These are phyloP conservation scores for Esteya vermicola DNA, from an alignment of 2,329 filamentous ascomycete species.

Conservation along the genomic window DNA sequence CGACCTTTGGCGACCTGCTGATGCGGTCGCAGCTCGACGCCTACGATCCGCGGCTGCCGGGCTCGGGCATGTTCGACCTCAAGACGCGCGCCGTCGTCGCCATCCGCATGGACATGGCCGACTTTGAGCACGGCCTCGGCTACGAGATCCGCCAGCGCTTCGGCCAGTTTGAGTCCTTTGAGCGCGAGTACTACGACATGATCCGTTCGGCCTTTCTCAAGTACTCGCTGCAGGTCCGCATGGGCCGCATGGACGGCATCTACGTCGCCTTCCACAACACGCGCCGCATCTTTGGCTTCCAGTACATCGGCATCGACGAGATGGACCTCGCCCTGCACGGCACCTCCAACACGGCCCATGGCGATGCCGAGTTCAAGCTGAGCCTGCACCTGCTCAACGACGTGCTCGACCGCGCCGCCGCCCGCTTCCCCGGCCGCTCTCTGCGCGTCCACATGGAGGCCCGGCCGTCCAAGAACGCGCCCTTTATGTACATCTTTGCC, in stretches of 20 bases:
- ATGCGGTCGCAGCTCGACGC: slow-evolving; percentile 94
- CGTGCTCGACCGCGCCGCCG: slow-evolving; percentile 59
- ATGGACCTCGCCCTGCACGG: slow-evolving; percentile 90
- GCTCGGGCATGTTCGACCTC: slow-evolving; percentile 87
- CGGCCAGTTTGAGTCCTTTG: slow-evolving; percentile 80
- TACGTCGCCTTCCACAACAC: slow-evolving; percentile 96
- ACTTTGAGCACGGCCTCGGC: slow-evolving; percentile 60
- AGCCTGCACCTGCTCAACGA: slow-evolving; percentile 71
- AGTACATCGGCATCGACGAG: slow-evolving; percentile 75
- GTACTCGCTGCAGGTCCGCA: slow-evolving; percentile 89
- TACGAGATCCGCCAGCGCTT: slow-evolving; percentile 71
- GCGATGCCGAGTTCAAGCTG: slow-evolving; percentile 72
- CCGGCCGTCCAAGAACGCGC: slow-evolving; percentile 32
- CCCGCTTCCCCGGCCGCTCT: slow-evolving; percentile 60
- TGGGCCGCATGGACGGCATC: slow-evolving; percentile 97
- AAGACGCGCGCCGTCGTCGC: slow-evolving; percentile 89
- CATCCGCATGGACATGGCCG: slow-evolving; percentile 71
- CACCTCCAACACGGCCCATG: slow-evolving; percentile 47
- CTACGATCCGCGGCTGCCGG: slow-evolving; percentile 70
- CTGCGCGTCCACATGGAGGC: slow-evolving; percentile 76
- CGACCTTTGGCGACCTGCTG: slow-evolving; percentile 71
- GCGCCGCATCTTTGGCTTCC: slow-evolving; percentile 90
- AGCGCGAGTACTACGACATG: slow-evolving; percentile 95
- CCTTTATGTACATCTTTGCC: slow-evolving; percentile 80
- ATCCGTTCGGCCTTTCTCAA: slow-evolving; percentile 88